Evolutionary conservation across 495 filamentous ascomycete species (phyloP), one percentile per base, ranked within the genome.

Genomic region (Lichina pygmaea): DNA sequence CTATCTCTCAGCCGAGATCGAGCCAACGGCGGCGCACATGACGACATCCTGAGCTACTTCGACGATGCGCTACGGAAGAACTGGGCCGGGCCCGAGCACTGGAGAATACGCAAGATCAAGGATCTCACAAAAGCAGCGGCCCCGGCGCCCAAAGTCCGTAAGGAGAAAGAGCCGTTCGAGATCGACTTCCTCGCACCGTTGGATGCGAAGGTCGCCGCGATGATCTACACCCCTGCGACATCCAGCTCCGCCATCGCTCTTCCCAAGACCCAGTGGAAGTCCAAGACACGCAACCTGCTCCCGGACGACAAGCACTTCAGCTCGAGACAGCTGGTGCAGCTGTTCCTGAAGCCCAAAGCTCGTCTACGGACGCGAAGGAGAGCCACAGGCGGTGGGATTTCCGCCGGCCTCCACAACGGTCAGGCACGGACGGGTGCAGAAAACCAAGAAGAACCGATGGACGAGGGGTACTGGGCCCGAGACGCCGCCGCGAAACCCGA

Each of bases 271-370:
- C 83, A 95, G 58, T 92, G 85, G 82, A 89, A 81, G 56, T 89
- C 83, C 6, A 92, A 89, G 60, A 78, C 78, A 12, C 70, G 83
- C 39, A 93, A 99, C 56, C 68, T 99, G 1, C 72, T 99, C 11
- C 89, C 89, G 3, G 89, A 99, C 53, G 89, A 99, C 62, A 93
- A 93, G 57, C 91, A 95, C 54, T 99, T 99, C 65, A 89, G 86
- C 61, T 94, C 86, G 6, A 75, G 74, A 50, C 80, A 93, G 53
- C 65, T 99, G 8, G 68, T 95, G 7, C 76, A 71, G 42, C 67
- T 95, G 4, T 99, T 95, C 67, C 65, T 95, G 31, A 99, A 99
- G 55, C 89, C 89, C 6, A 92, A 86, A 51, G 81, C 85, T 6
- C 70, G 75, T 34, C 66, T 91, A 55, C 66, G 71, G 34, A 65